phyloP scores from a whole-genome alignment of 2,329 filamentous ascomycete genomes.

The Diaporthe sp. region DNA sequence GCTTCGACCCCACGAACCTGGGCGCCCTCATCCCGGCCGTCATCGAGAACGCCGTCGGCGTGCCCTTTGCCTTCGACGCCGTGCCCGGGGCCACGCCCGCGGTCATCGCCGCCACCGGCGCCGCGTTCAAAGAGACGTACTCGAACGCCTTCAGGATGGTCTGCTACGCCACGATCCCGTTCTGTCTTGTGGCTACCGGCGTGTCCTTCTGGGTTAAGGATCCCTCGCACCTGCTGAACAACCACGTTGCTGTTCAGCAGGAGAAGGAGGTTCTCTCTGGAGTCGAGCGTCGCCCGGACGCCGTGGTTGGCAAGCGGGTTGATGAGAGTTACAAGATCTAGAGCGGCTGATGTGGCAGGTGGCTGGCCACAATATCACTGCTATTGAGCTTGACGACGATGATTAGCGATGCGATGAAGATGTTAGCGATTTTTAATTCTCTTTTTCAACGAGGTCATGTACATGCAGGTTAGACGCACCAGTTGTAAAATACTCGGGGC shows the following conservation, averaged over 20 bases:
- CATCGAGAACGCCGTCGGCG: constrained; percentile 50
- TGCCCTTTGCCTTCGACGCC: constrained; percentile 44
- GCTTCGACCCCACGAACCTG: constrained; percentile 45
- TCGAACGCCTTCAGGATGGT: constrained; percentile 48
- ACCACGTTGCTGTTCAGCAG: constrained; percentile 50
- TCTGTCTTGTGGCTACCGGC: constrained; percentile 45
- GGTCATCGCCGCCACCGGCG: constrained; percentile 31
- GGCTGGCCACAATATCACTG: background rate
- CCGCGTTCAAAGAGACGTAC: constrained; percentile 49
- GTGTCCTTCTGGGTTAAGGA: constrained; percentile 47
- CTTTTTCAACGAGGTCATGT: constrained; percentile 13
- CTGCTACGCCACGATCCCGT: constrained; percentile 47
- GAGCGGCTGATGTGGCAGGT: background rate
- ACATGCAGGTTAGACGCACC: background rate
- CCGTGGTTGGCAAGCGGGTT: background rate
- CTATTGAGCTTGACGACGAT: background rate
- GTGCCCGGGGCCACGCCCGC: constrained; percentile 45
- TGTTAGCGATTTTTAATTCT: background rate
- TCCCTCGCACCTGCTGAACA: constrained; percentile 49
- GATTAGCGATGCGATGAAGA: background rate
- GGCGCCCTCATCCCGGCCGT: constrained; percentile 48
- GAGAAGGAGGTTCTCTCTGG: constrained; percentile 46
- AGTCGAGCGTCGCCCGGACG: background rate
- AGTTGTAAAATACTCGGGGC: background rate
- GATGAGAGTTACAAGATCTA: constrained; percentile 1